Base-by-base conservation (phyloP, 371 early-diverging fungal genomes). In the Mortierella sp. region DNA sequence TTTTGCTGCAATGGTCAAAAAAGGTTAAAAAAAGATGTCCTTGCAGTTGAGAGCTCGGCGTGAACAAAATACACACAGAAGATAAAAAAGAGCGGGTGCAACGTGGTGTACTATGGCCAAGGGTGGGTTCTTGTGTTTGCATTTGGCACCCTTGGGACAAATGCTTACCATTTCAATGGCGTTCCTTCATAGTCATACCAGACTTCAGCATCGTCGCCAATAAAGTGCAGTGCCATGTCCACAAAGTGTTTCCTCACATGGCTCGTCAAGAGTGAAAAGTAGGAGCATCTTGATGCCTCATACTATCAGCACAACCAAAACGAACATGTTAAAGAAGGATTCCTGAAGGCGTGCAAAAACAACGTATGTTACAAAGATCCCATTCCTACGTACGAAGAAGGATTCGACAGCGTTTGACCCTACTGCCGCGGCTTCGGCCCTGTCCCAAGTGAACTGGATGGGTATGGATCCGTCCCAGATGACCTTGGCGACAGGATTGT, bases 101-200 rank as follows among this genome's bases (percentile, higher is more conserved):
- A n/a, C n/a, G n/a, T n/a, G n/a, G n/a, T n/a, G n/a, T n/a, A n/a
- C n/a, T n/a, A n/a, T n/a, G n/a, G n/a, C n/a, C n/a, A n/a, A n/a
- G n/a, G n/a, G n/a, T n/a, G n/a, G n/a, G n/a, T n/a, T n/a, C n/a
- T n/a, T n/a, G n/a, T n/a, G n/a, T n/a, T n/a, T n/a, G n/a, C n/a
- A n/a, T n/a, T n/a, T n/a, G n/a, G n/a, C n/a, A n/a, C n/a, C n/a
- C n/a, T n/a, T n/a, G n/a, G n/a, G n/a, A n/a, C n/a, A n/a, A n/a
- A n/a, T 2, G 34, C 65, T 68, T 84, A 90, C 92, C 92, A 92
- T 72, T 89, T 89, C 53, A 92, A 65, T 8, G 92, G 91, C 53
- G 83, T 80, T 6, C 86, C 85, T 26, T 86, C 66, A 56, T 65
- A 87, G 28, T 84, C 86, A 59, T 85, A 92, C 93, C 93, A 92